Evolutionary conservation across 169 alveolate species (phyloP).

Genomic region (Cryptosporidium bovis): DNA sequence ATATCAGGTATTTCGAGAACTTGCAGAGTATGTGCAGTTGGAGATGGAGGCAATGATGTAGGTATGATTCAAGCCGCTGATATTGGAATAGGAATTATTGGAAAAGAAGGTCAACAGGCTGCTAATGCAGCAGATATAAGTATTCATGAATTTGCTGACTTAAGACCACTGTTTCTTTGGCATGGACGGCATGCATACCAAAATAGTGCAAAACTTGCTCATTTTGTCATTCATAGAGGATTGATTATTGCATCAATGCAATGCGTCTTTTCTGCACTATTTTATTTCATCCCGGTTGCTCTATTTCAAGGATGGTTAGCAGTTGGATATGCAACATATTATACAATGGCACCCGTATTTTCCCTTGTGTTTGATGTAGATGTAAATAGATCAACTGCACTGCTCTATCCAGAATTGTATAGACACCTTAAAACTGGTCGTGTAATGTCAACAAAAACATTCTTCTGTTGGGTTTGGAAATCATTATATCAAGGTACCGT

Average conservation of each 20-base stretch:
- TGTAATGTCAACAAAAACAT: constrained; percentile 91
- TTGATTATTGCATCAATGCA: constrained; percentile 94
- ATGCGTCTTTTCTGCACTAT: constrained; percentile 90
- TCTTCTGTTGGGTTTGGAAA: constrained; percentile 96
- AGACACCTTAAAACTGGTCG: constrained; percentile 93
- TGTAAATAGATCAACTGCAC: constrained; percentile 85
- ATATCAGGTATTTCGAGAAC: constrained; percentile 44
- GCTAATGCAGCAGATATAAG: constrained; percentile 96
- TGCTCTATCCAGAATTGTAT: constrained; percentile 95
- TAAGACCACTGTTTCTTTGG: constrained; percentile 93
- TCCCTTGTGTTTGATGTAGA: constrained; percentile 94
- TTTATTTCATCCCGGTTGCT: constrained; percentile 94
- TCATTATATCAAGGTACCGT: constrained; percentile 93
- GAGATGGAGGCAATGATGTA: constrained; percentile 99
- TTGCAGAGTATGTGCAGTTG: constrained; percentile 92
- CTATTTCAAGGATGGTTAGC: constrained; percentile 96
- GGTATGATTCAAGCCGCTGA: constrained; percentile 97
- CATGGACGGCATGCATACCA: constrained; percentile 96
- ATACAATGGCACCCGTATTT: constrained; percentile 95
- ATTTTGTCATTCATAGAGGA: constrained; percentile 97
- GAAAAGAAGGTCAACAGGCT: constrained; percentile 97
- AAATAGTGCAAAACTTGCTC: constrained; percentile 92
- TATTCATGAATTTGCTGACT: constrained; percentile 91
- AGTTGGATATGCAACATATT: constrained; percentile 97
- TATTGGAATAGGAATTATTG: constrained; percentile 96